Base-by-base conservation (phyloP, 2,329 filamentous ascomycete species). In the Albophoma yamanashiensis region DNA sequence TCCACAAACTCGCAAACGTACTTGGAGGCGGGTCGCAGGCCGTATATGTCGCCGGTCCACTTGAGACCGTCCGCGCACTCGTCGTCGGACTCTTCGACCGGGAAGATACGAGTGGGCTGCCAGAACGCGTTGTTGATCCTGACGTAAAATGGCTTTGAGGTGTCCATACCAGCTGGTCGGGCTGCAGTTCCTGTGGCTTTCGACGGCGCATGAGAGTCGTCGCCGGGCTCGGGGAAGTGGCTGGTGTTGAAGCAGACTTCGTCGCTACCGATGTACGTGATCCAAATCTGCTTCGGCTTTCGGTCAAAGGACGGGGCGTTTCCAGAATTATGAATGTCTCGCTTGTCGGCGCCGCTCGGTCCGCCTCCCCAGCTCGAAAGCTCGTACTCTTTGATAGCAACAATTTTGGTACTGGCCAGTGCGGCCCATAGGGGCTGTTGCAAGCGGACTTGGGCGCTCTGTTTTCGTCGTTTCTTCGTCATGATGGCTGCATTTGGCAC, bases 371-470 rank as follows among this genome's bases (percentile, higher is more conserved):
- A 86, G 71, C 89, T 86, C 65, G 89, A 93, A 71, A 95, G 84
- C 75, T 92, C 89, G 67, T 91, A 90, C 74, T 92, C 92, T 77
- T 96, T 94, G 70, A 95, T 87, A 76, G 96, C 91, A 67, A 94
- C 93, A 71, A 97, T 92, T 80, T 97, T 97, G 70, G 92, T 96
- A 76, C 91, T 96, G 58, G 92, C 92, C 67, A 97, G 83, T 56
- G 92, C 92, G 64, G 92, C 91, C 92, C 92, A 97, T 65, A 97
- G 84, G 56, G 92, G 92, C 76, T 97, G 92, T 70, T 91, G 87
- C 72, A 91, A 90, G 73, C 92, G 83, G 66, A 96, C 91, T 74
- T 94, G 90, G 61, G 91, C 92, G 70, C 90, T 93, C 75, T 96
- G 91, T 76, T 94, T 93, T 76, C 89, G 86, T 76, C 90, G 89